Conservation (phyloP, 1,139 yeast genomes). For the Yamadazyma triangularis region DNA sequence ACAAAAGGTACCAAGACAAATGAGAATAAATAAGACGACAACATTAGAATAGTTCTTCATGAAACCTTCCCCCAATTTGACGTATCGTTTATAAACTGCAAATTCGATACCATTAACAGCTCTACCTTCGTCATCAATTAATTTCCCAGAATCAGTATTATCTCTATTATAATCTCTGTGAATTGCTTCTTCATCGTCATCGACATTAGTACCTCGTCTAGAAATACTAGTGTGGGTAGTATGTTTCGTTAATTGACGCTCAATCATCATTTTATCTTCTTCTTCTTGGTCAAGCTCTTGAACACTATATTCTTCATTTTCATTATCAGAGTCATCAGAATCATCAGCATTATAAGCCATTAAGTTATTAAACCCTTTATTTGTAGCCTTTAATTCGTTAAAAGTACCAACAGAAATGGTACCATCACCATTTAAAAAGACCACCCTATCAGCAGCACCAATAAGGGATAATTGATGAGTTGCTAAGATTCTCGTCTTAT, state of each 20-base stretch:
- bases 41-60: conserved; percentile 20
- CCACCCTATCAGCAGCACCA: conserved; percentile 35
- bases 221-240: conserved; percentile 18
- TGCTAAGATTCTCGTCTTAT: conserved; percentile 41
- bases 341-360: conserved; percentile 16
- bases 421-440: conserved; percentile 34
- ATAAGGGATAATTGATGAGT: conserved; percentile 45
- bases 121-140: conserved; percentile 27
- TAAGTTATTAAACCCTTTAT: conserved; percentile 14
- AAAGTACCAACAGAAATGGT: conserved; percentile 27
- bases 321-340: conserved; percentile 22
- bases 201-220: too few relatives aligned
- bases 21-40: conserved; percentile 20
- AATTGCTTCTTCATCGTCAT: conserved; percentile 8
- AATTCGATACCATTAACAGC: conserved; percentile 38
- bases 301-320: conserved; percentile 9
- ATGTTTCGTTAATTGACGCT: conserved; percentile 15
- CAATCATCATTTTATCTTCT: conserved; percentile 16
- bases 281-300: conserved; percentile 14
- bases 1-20: conserved; percentile 49
- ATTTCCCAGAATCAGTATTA: conserved; percentile 21
- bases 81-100: conserved; percentile 36
- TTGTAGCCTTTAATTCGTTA: conserved; percentile 29
- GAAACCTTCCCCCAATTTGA: conserved; percentile 54
- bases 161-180: conserved; percentile 6